Evolutionary conservation across 1,139 yeast species (phyloP).

Genomic region (Nakaseomyces nivariensis): DNA sequence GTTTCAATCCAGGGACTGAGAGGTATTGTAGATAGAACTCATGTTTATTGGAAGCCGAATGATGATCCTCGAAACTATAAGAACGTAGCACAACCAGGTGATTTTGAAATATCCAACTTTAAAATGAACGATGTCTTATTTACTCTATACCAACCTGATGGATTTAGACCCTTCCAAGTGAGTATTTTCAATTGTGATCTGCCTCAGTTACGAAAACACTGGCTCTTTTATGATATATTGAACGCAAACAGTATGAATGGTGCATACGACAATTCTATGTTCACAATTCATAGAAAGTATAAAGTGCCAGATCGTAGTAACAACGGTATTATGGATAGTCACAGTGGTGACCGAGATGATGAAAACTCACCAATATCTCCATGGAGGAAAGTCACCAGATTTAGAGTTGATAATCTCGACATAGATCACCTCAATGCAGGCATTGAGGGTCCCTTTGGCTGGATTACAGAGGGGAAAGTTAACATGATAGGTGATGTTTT

Average conservation of each 20-base stretch:
- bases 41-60: slow-evolving; percentile 70
- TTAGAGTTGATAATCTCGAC: slow-evolving; percentile 74
- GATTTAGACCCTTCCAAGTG: slow-evolving; percentile 73
- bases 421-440: slow-evolving; percentile 88
- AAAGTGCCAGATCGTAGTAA: slow-evolving; percentile 17
- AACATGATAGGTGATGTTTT: slow-evolving; percentile 82
- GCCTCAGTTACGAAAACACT: slow-evolving; percentile 72
- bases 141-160: slow-evolving; percentile 70
- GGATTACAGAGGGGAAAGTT: slow-evolving; percentile 87
- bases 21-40: slow-evolving; percentile 86
- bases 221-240: slow-evolving; percentile 81
- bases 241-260: slow-evolving; percentile 85
- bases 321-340: background rate
- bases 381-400: slow-evolving; percentile 63
- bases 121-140: slow-evolving; percentile 77
- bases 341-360: background rate
- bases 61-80: slow-evolving; percentile 78
- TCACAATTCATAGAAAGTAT: slow-evolving; percentile 80
- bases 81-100: slow-evolving; percentile 71
- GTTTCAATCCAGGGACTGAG: slow-evolving; percentile 76
- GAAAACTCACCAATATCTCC: slow-evolving; percentile 16
- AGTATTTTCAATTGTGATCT: slow-evolving; percentile 80
- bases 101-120: slow-evolving; percentile 80
- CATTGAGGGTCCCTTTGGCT: slow-evolving; percentile 88
- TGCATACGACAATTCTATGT: slow-evolving; percentile 82